Conservation (phyloP, 768 basidiomycete species). For the Sarcodon sp. region DNA sequence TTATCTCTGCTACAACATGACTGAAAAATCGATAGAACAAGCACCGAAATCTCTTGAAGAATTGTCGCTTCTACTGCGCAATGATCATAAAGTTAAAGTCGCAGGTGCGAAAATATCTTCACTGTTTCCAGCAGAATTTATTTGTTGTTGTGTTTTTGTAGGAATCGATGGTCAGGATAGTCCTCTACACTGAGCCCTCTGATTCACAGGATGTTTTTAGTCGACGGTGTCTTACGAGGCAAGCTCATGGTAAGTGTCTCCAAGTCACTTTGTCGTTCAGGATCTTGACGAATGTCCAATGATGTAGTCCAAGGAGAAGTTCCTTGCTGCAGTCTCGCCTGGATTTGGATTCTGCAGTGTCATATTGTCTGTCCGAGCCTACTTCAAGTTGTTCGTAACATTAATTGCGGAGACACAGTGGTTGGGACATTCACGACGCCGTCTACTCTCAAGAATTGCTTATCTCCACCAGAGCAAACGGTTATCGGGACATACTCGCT, state of each 20-base stretch:
- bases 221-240: slow-evolving; percentile 91
- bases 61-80: slow-evolving; percentile 34
- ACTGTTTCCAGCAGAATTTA: neutral
- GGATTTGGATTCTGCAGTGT: slow-evolving; percentile 94
- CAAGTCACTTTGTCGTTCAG: slow-evolving; percentile 2
- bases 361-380: slow-evolving; percentile 51
- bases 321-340: slow-evolving; percentile 64
- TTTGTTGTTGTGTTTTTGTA: slow-evolving; percentile 9
- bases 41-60: slow-evolving; percentile 46
- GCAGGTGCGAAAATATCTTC: slow-evolving; percentile 45
- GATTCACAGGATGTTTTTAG: slow-evolving; percentile 21
- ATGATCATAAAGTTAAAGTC: slow-evolving; percentile 84
- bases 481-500: slow-evolving; percentile 84
- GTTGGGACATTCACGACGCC: slow-evolving; percentile 88
- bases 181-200: neutral
- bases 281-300: neutral
- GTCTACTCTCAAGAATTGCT: slow-evolving; percentile 78
- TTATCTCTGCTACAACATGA: slow-evolving; percentile 1
- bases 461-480: slow-evolving; percentile 86
- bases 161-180: slow-evolving; percentile 53
- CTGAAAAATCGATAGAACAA: slow-evolving; percentile 15
- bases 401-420: slow-evolving; percentile 25
- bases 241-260: slow-evolving; percentile 65
- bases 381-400: slow-evolving; percentile 1
- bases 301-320: slow-evolving; percentile 78